Percentiles rank a stretch among this genome's conserved stretches.
These are phyloP conservation scores for Venturia pyrina DNA, from an alignment of 2,329 filamentous ascomycete species.

Conservation along the genomic window DNA sequence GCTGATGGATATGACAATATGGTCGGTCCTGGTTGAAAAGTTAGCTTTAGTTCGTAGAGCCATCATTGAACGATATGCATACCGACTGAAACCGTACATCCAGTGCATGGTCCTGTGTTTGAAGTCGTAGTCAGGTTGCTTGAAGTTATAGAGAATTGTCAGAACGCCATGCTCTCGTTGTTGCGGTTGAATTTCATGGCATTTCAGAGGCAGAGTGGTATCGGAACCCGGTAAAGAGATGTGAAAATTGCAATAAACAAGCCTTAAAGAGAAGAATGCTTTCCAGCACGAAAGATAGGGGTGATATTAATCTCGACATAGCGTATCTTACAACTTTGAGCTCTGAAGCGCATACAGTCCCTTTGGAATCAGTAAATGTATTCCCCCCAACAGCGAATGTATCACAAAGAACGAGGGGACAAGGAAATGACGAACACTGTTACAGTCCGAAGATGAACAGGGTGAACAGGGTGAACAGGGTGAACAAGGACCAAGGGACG, in stretches of 20 bases:
- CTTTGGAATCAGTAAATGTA: no score
- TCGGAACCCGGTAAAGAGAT: no score
- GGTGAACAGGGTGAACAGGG: no score
- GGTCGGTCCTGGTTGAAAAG: background rate
- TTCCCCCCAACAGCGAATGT: no score
- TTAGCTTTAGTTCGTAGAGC: background rate
- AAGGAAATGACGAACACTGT: background rate
- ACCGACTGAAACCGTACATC: constrained; percentile 1
- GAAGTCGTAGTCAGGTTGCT: background rate
- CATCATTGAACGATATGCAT: background rate
- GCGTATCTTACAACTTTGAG: no score
- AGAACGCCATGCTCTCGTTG: background rate
- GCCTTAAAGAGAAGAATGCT: constrained; percentile 9
- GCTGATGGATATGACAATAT: background rate
- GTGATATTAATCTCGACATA: background rate
- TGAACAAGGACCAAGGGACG: no score
- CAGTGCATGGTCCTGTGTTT: background rate
- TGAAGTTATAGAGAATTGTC: background rate
- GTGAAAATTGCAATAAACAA: constrained; percentile 1
- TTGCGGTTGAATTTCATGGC: no score
- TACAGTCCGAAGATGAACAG: no score
- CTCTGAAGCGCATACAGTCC: no score
- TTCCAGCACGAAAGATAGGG: constrained; percentile 1
- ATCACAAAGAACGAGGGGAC: background rate
- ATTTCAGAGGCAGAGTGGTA: no score